Conservation (phyloP, 345 rosid species). For the Litchi chinensis region DNA sequence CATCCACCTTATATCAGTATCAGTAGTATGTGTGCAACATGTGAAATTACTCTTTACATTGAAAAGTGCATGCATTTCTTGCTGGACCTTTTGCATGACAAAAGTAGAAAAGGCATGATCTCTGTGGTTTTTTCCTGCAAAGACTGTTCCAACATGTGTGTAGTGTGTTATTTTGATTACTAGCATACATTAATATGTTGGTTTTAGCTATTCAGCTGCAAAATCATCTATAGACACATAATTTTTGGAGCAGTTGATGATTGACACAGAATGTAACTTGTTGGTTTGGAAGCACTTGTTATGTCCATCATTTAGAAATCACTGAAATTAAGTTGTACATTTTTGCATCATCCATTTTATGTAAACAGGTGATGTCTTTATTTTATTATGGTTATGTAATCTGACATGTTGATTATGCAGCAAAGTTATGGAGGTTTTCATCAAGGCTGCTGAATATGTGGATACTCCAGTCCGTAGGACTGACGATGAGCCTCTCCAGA, state of each 20-base stretch:
- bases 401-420: conserved; percentile 42
- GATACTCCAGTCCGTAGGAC: conserved; percentile 98
- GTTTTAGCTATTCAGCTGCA: too few species aligned
- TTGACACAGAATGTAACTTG: background rate
- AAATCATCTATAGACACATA: too few species aligned
- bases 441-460: conserved; percentile 94
- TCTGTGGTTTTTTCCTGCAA: background rate
- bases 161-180: background rate
- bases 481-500: conserved; percentile 95
- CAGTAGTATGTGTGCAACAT: background rate
- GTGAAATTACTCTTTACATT: conserved; percentile 2
- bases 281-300: background rate
- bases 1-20: background rate
- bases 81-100: conserved; percentile 4
- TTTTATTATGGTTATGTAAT: conserved; percentile 4
- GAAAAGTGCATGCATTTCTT: background rate
- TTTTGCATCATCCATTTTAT: background rate
- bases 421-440: conserved; percentile 99
- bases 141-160: background rate
- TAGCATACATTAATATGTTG: too few species aligned
- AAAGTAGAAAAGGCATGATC: background rate
- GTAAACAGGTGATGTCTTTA: background rate
- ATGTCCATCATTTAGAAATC: background rate
- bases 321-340: background rate
- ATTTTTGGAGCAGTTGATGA: too few species aligned